phyloP scores from a whole-genome alignment of 306 rosid genomes.

The Fragaria nilgerrensis region DNA sequence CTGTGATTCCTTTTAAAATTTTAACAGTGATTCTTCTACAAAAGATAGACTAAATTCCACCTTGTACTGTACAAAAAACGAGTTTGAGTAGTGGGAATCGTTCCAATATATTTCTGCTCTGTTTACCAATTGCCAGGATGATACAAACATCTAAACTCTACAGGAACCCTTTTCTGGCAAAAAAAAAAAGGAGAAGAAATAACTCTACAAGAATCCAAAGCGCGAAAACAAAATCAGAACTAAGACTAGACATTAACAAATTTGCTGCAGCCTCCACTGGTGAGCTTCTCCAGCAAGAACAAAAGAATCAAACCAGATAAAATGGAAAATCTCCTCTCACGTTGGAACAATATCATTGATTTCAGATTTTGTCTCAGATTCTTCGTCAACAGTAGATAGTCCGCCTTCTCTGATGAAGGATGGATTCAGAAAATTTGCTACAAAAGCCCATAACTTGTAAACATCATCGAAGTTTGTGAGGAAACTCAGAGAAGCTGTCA shows the following conservation, averaged over 20 bases:
- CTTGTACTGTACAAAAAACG: conserved; percentile 5
- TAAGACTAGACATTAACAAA: conserved; percentile 55
- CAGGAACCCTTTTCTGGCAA: not conserved
- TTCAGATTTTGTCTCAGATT: conserved; percentile 46
- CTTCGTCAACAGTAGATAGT: conserved; percentile 80
- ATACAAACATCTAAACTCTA: conserved; percentile 44
- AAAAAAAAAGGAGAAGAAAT: not conserved
- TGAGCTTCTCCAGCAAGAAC: conserved; percentile 28
- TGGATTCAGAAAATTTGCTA: conserved; percentile 86
- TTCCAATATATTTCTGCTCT: conserved; percentile 35
- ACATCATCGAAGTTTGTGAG: conserved; percentile 91
- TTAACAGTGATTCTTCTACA: not conserved
- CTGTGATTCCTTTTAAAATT: not conserved
- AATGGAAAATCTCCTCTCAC: conserved; percentile 15
- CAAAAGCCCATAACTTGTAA: conserved; percentile 87
- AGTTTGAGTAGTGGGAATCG: conserved; percentile 22
- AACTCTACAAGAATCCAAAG: conserved; percentile 48
- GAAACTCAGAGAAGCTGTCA: conserved; percentile 83
- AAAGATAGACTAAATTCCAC: not conserved
- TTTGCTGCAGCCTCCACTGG: conserved; percentile 36
- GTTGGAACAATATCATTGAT: conserved; percentile 18
- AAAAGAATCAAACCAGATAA: conserved; percentile 26
- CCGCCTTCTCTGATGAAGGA: conserved; percentile 56
- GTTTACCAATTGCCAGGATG: conserved; percentile 36
- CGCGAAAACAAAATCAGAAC: conserved; percentile 41